Evolutionary conservation across 2,329 filamentous ascomycete genomes (phyloP).

Genomic region (Monilinia fructigena): DNA sequence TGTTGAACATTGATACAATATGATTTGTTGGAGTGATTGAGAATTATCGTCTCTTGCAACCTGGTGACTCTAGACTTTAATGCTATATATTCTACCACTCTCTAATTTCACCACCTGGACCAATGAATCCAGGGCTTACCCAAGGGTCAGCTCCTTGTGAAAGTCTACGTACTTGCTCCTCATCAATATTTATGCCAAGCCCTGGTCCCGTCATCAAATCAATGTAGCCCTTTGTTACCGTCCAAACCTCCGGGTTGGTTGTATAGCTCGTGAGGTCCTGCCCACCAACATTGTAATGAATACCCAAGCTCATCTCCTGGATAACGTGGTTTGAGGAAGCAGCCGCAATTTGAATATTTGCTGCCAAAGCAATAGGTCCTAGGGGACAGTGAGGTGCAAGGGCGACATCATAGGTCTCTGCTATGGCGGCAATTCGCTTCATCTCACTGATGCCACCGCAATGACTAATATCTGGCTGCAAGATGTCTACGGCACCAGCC

Average conservation of each 20-base stretch:
- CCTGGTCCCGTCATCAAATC: slow-evolving; percentile 58
- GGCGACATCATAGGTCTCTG: slow-evolving; percentile 70
- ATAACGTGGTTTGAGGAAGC: slow-evolving; percentile 66
- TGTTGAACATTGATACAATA: not conserved
- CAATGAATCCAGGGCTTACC: slow-evolving; percentile 65
- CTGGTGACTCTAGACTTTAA: too few species aligned
- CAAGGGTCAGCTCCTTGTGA: slow-evolving; percentile 61
- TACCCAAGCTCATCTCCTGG: slow-evolving; percentile 75
- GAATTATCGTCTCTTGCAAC: not conserved
- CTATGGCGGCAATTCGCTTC: slow-evolving; percentile 66
- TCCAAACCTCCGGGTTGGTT: slow-evolving; percentile 62
- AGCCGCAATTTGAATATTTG: slow-evolving; percentile 65
- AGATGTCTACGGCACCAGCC: slow-evolving; percentile 64
- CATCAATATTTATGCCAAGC: slow-evolving; percentile 69
- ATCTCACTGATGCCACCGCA: slow-evolving; percentile 72
- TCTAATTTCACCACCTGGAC: slow-evolving; percentile 62
- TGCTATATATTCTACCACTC: slow-evolving; percentile 56
- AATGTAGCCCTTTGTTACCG: slow-evolving; percentile 65
- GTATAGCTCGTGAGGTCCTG: slow-evolving; percentile 67
- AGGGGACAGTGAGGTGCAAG: slow-evolving; percentile 73
- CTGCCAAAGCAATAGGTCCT: slow-evolving; percentile 70
- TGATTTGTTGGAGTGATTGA: not conserved
- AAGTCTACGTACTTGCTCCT: slow-evolving; percentile 62
- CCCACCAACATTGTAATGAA: slow-evolving; percentile 72
- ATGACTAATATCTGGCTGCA: slow-evolving; percentile 72